These are phyloP conservation scores for Corinectria fuckeliana DNA, from an alignment of 2,329 filamentous ascomycete genomes.

Conservation along the genomic window DNA sequence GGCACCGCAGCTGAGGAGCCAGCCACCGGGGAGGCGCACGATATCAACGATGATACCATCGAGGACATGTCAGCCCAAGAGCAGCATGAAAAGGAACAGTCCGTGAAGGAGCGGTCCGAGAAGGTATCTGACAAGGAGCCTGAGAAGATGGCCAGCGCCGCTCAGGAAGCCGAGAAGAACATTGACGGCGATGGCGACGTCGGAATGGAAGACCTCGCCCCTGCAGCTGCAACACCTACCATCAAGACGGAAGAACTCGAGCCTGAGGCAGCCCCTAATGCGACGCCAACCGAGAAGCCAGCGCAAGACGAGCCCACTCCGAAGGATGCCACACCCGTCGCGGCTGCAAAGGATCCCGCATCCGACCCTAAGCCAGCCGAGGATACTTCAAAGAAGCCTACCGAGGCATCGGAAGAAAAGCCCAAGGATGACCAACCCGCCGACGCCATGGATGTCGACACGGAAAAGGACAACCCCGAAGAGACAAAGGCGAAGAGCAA, in stretches of 20 bases:
- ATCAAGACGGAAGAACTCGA: slow-evolving; percentile 37
- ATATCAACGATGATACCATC: slow-evolving; percentile 50
- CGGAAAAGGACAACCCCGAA: slow-evolving; percentile 39
- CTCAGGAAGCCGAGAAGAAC: slow-evolving; percentile 26
- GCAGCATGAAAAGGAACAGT: slow-evolving; percentile 36
- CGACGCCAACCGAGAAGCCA: slow-evolving; percentile 26
- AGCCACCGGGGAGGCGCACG: slow-evolving; percentile 42
- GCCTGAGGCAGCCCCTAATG: slow-evolving; percentile 25
- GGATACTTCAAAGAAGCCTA: slow-evolving; percentile 28
- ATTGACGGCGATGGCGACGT: slow-evolving; percentile 59
- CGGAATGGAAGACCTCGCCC: slow-evolving; percentile 53
- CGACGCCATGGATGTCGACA: slow-evolving; percentile 46
- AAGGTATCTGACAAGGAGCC: slow-evolving; percentile 43
- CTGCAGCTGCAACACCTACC: slow-evolving; percentile 29
- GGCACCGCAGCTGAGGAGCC: slow-evolving; percentile 40
- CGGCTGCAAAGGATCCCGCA: slow-evolving; percentile 21
- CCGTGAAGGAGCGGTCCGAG: slow-evolving; percentile 45
- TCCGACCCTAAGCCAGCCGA: slow-evolving; percentile 28
- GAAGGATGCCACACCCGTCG: slow-evolving; percentile 17
- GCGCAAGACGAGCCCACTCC: slow-evolving; percentile 20
- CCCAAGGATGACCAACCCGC: slow-evolving; percentile 28
- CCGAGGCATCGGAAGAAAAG: slow-evolving; percentile 20
- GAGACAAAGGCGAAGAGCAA: slow-evolving; percentile 38
- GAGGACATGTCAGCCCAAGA: slow-evolving; percentile 49
- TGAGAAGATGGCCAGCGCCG: slow-evolving; percentile 25